Evolutionary conservation across 495 filamentous ascomycete species (phyloP).

Genomic region (Aspergillus diversus): DNA sequence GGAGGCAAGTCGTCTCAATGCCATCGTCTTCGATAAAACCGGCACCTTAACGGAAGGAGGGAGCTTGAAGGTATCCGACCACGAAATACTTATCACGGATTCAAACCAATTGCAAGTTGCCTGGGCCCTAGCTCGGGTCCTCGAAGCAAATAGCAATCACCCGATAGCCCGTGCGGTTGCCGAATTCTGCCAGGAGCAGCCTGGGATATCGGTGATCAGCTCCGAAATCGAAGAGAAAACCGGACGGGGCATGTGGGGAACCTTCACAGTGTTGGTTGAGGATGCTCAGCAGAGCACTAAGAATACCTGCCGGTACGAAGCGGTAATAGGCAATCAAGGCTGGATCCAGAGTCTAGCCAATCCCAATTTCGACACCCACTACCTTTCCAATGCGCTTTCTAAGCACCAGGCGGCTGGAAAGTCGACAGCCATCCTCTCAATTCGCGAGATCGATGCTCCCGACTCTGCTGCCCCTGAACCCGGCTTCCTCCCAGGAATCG

Average conservation of each 20-base stretch:
- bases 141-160: slow-evolving; percentile 86
- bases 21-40: slow-evolving; percentile 95
- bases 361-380: slow-evolving; percentile 30
- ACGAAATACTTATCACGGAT: slow-evolving; percentile 56
- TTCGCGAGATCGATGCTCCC: slow-evolving; percentile 33
- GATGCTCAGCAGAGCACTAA: slow-evolving; percentile 14
- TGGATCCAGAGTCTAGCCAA: slow-evolving; percentile 56
- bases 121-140: slow-evolving; percentile 59
- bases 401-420: slow-evolving; percentile 73
- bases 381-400: slow-evolving; percentile 53
- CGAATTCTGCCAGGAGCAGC: slow-evolving; percentile 59
- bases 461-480: slow-evolving; percentile 29
- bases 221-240: slow-evolving; percentile 71
- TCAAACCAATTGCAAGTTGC: slow-evolving; percentile 38
- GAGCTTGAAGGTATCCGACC: slow-evolving; percentile 76
- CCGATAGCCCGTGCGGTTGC: slow-evolving; percentile 85
- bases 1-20: slow-evolving; percentile 83
- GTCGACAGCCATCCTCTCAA: slow-evolving; percentile 71
- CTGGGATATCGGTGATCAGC: slow-evolving; percentile 35
- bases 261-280: slow-evolving; percentile 50
- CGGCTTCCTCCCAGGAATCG: slow-evolving; percentile 62
- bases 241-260: slow-evolving; percentile 80
- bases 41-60: slow-evolving; percentile 89
- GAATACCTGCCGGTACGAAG: slow-evolving; percentile 51
- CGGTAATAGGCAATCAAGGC: slow-evolving; percentile 83